Evolutionary conservation across 768 basidiomycete species (phyloP), one percentile per base, ranked within the genome.

Genomic region (Trametes elegans): DNA sequence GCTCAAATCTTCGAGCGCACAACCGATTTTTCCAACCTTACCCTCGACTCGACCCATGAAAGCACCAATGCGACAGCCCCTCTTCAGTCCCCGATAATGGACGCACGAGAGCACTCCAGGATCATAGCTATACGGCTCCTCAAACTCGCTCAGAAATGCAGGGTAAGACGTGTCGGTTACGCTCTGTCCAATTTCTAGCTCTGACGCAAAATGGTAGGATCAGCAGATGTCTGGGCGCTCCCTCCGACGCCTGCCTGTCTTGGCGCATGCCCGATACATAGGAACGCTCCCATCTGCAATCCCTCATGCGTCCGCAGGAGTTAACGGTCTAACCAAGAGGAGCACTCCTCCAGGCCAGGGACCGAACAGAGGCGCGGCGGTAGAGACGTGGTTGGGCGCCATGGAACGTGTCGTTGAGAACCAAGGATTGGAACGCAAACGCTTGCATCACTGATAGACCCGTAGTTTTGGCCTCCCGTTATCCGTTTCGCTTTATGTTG

Each of bases 141-240:
- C 35, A 70, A 69, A 18, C 76, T 99, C n/a, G 85, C 96, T 1
- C 74, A 78, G 10, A 78, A 79, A 63, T 98, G 96, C 72, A 79
- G 82, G 69, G 95, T 95, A 73, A 61, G 87, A 6, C 34, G 3
- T 13, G 5, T 35, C 13, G 13, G 31, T 32, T 29, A 16, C 21
- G 19, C 7, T 27, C 6, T 19, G 27, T 48, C 10, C 16, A 19
- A 40, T 49, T 6, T 23, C 26, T 26, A 31, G 21, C 26, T 4
- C 23, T 42, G 24, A 27, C 28, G n/a, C n/a, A n/a, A n/a, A 23
- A n/a, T 24, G 10, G 36, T 50, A 90, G 88, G 68, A 69, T 16
- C 85, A 93, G 67, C 81, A 81, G n/a, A 84, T 98, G 78, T 97
- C 95, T 14, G 97, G 97, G 13, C 86, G 97, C 31, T 87, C 91